Conservation (phyloP, 257 asterid species). For the Cynanchum wilfordii region DNA sequence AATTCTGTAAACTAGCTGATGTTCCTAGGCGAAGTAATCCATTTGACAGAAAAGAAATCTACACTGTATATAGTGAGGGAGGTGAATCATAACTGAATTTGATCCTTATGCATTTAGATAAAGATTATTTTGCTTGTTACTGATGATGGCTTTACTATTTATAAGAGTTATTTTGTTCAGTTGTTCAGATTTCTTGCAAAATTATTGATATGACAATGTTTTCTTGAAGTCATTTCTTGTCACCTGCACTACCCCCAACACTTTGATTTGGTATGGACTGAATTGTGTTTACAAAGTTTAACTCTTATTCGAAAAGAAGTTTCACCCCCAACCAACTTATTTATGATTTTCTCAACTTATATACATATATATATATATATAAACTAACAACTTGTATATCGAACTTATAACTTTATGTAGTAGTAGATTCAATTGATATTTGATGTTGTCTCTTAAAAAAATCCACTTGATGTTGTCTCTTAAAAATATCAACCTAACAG, state of each 20-base stretch:
- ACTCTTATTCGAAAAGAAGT: too few relatives aligned
- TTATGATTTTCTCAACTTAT: too few relatives aligned
- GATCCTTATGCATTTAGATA: not conserved
- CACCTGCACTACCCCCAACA: too few relatives aligned
- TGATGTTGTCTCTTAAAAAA: too few relatives aligned
- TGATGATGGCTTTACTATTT: not conserved
- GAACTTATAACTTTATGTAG: too few relatives aligned
- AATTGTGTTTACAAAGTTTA: too few relatives aligned
- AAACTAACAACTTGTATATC: too few relatives aligned
- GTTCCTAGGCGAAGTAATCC: constrained; percentile 59
- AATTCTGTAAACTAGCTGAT: constrained; percentile 54
- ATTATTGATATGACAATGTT: not conserved
- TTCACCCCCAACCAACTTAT: too few relatives aligned
- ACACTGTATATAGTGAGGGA: constrained; percentile 24
- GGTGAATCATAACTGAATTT: constrained; percentile 20
- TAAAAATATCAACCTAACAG: not conserved
- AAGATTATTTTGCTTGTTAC: not conserved
- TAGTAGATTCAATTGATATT: too few relatives aligned
- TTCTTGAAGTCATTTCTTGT: not conserved
- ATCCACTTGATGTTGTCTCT: not conserved
- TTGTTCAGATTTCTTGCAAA: not conserved
- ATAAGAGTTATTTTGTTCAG: not conserved
- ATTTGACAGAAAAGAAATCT: constrained; percentile 43
- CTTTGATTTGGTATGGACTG: too few relatives aligned
- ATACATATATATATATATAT: too few relatives aligned